These are phyloP conservation scores for Magnaporthiopsis incrustans DNA, from an alignment of 2,329 filamentous ascomycete genomes.

Conservation along the genomic window DNA sequence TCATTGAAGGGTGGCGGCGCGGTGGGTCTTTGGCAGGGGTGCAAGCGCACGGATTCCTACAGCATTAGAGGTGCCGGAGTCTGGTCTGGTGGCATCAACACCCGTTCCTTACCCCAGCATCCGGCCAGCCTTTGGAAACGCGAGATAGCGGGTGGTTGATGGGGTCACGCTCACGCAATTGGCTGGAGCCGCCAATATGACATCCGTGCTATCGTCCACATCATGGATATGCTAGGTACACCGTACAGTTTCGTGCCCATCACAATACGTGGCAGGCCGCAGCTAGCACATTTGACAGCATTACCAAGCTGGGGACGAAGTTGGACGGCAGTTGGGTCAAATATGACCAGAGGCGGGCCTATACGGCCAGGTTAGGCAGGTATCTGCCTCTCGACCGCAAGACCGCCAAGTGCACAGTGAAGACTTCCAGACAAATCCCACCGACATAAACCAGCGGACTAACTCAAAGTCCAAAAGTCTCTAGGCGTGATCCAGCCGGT, in stretches of 20 bases:
- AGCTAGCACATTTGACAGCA: neutral
- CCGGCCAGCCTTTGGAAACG: too few species aligned
- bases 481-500: too few species aligned
- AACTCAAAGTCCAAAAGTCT: neutral
- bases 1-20: neutral
- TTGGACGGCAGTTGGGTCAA: neutral
- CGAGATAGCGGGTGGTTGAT: neutral
- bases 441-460: neutral
- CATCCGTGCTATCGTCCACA: neutral
- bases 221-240: neutral
- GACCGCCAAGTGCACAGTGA: neutral
- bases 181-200: neutral
- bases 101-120: neutral
- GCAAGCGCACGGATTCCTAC: neutral
- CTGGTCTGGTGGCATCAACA: neutral
- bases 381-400: neutral
- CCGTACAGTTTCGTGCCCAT: too few species aligned
- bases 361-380: neutral
- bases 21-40: neutral
- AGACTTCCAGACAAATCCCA: neutral
- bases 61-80: neutral
- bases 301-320: neutral
- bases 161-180: neutral
- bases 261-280: too few species aligned
- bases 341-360: neutral